Evolutionary conservation across 352 stramenopile species (phyloP).

Genomic region (Halophytophthora batemanensis): DNA sequence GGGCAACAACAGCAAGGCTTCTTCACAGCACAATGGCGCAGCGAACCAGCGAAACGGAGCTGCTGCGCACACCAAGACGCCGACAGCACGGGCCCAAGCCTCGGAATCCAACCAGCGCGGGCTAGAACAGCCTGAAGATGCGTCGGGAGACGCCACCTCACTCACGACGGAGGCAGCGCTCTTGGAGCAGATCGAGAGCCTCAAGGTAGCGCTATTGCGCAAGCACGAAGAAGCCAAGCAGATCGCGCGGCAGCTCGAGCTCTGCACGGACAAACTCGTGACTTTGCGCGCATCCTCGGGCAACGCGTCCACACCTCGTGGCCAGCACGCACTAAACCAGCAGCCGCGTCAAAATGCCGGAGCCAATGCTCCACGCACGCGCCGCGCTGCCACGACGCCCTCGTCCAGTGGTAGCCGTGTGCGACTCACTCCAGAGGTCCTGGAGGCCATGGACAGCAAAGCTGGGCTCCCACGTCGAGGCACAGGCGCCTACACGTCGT

Average conservation of each 20-base stretch:
- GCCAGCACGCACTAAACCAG: conserved; percentile 14
- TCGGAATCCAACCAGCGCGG: conserved; percentile 58
- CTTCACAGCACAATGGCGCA: conserved; percentile 8
- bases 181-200: conserved; percentile 58
- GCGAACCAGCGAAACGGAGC: conserved; percentile 21
- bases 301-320: neutral
- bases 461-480: conserved; percentile 43
- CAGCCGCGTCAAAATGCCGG: conserved; percentile 13
- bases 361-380: conserved; percentile 1
- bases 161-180: conserved; percentile 44
- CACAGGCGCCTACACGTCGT: conserved; percentile 46
- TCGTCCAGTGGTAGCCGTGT: conserved; percentile 33
- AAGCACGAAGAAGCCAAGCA: conserved; percentile 81
- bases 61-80: neutral
- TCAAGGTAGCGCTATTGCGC: conserved; percentile 59
- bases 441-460: conserved; percentile 59
- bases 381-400: conserved; percentile 8
- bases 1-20: conserved; percentile 4
- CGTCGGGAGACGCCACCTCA: conserved; percentile 2
- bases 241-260: conserved; percentile 53
- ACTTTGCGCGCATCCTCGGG: conserved; percentile 23
- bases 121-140: conserved; percentile 27
- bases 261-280: conserved; percentile 51
- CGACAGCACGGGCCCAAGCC: conserved; percentile 4
- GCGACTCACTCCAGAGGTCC: conserved; percentile 49